These are phyloP conservation scores for Yamadazyma trypodendri DNA, from an alignment of 1,139 yeast species.

Conservation along the genomic window DNA sequence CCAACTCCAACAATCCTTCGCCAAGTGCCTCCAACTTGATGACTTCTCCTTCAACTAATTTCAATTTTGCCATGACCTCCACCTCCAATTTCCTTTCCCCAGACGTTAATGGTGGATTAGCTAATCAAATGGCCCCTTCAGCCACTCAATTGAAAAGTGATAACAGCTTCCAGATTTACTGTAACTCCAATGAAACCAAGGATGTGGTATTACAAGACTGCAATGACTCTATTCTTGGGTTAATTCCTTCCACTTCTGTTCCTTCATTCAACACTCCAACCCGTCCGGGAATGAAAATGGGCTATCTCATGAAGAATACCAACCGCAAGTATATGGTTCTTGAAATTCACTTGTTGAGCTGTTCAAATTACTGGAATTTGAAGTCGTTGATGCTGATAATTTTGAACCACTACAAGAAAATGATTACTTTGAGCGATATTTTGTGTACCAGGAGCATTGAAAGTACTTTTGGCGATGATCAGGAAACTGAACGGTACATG, in stretches of 20 bases:
- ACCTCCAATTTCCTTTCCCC: conserved; percentile 30
- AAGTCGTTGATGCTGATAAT: conserved; percentile 57
- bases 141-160: conserved; percentile 2
- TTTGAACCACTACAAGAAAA: conserved; percentile 64
- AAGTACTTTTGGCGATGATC: conserved; percentile 17
- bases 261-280: conserved; percentile 71
- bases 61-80: conserved; percentile 11
- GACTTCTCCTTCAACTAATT: conserved; percentile 35
- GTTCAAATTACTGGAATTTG: conserved; percentile 62
- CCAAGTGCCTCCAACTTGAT: conserved; percentile 25
- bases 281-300: conserved; percentile 70
- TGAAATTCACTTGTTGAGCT: conserved; percentile 67
- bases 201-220: conserved; percentile 48
- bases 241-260: conserved; percentile 58
- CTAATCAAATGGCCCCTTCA: conserved; percentile 9
- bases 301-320: conserved; percentile 54
- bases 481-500: conserved; percentile 22
- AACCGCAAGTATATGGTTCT: conserved; percentile 32
- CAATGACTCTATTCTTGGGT: conserved; percentile 59
- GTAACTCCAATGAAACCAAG: conserved; percentile 16
- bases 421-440: conserved; percentile 52
- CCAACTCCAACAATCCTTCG: conserved; percentile 24
- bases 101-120: conserved; percentile 18
- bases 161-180: not conserved
- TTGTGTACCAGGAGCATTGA: conserved; percentile 34